phyloP scores from a whole-genome alignment of 1,284 basidiomycete species.

The Cryptococcus sp. region DNA sequence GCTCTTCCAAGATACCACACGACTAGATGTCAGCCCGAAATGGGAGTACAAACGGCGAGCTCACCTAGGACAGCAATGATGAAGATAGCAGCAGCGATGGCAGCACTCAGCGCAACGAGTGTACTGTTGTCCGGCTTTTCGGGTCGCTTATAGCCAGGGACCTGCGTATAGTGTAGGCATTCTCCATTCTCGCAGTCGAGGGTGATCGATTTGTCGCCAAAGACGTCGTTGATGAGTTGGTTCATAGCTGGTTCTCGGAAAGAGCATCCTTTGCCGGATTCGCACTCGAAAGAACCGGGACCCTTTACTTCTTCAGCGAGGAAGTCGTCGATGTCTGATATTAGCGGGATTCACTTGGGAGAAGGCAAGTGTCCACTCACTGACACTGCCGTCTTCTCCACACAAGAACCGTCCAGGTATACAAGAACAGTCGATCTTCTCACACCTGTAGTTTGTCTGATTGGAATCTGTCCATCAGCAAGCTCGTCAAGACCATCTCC shows the following conservation, averaged over 20 bases:
- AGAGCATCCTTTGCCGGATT: conserved; percentile 62
- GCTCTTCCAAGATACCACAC: conserved; percentile 84
- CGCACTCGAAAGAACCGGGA: conserved; percentile 81
- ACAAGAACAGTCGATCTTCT: conserved; percentile 81
- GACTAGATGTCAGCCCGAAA: conserved; percentile 48
- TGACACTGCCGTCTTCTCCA: conserved; percentile 89
- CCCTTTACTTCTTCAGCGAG: conserved; percentile 83
- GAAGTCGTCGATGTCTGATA: conserved; percentile 85
- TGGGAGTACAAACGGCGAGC: no score
- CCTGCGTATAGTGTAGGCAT: conserved; percentile 87
- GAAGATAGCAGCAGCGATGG: conserved; percentile 59
- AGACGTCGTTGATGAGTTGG: conserved; percentile 82
- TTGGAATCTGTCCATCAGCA: conserved; percentile 53
- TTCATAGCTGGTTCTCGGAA: conserved; percentile 98
- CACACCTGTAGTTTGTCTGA: conserved; percentile 68
- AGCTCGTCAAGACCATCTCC: not conserved
- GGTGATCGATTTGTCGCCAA: conserved; percentile 85
- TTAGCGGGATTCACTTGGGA: not conserved
- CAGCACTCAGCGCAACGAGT: conserved; percentile 79
- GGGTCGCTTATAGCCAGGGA: conserved; percentile 83
- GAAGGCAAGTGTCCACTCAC: conserved; percentile 51
- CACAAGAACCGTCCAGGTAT: conserved; percentile 90
- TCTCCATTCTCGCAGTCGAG: conserved; percentile 84
- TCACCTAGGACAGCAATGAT: conserved; percentile 49
- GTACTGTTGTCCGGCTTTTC: conserved; percentile 69